phyloP scores from a whole-genome alignment of 169 alveolate genomes.

The Cardiosporidium cionae region DNA sequence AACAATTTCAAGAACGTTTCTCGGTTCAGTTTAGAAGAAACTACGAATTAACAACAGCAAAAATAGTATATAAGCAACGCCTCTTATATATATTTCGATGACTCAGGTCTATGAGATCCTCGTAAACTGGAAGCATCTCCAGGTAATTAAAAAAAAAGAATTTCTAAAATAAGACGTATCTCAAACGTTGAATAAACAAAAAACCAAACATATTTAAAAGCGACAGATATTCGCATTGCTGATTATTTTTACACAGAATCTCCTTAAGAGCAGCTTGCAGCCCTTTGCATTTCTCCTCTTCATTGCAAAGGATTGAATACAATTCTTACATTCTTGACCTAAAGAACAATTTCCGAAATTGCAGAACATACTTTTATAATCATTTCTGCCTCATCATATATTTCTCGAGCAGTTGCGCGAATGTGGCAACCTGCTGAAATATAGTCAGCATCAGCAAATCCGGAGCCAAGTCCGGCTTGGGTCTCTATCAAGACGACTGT shows the following conservation, averaged over 20 bases:
- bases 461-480: constrained; percentile 13
- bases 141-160: background rate
- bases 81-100: too few relatives aligned
- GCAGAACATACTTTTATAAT: constrained; percentile 7
- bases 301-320: too few relatives aligned
- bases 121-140: background rate
- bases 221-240: too few relatives aligned
- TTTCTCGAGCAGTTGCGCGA: background rate
- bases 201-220: too few relatives aligned
- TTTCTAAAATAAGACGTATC: background rate
- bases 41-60: background rate
- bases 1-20: background rate
- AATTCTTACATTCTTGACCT: too few relatives aligned
- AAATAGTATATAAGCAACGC: background rate
- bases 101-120: background rate
- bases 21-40: background rate
- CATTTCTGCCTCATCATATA: constrained; percentile 5
- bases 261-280: too few relatives aligned
- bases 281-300: too few relatives aligned
- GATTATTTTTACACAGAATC: too few relatives aligned
- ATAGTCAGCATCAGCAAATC: constrained; percentile 9
- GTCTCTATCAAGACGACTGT: constrained; percentile 13
- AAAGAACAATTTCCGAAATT: background rate
- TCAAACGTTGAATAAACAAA: too few relatives aligned
- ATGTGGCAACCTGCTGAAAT: constrained; percentile 7